Base-by-base conservation (phyloP, 1,284 basidiomycete species). In the Ceratobasidium theobromae region DNA sequence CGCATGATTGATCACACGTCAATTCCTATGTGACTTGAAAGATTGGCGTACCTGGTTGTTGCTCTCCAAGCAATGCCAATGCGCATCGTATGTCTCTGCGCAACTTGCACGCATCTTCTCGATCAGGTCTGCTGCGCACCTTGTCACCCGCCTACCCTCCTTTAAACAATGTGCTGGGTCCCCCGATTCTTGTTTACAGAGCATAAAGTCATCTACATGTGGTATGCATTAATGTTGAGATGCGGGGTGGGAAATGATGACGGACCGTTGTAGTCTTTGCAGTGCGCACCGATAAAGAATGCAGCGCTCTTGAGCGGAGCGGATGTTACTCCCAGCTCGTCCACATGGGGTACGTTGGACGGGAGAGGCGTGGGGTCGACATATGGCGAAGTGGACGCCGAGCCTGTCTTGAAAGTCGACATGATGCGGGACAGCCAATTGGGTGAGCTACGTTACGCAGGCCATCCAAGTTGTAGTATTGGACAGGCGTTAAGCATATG, bases 231-330 rank as follows among this genome's bases (percentile, higher is more conserved):
- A 8, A 38, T 38, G 35, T 8, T 8, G 38, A 9, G 25, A 21
- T 21, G 23, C 8, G 51, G 52, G 25, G 38, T 53, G 33, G 11
- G 32, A 38, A 43, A 38, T 8, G 35, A 8, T 16, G 8, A 60
- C 88, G 70, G 73, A 95, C 95, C 97, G 79, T 98, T 98, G 81
- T 89, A 96, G 68, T 94, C 91, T 79, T 94, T 93, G 85, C 96
- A 99, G 76, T 93, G 86, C 57, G 92, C 88, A 38, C 95, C 97
- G 75, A 99, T 89, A 81, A 98, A 98, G 85, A 98, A 99, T 12
- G 93, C 89, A 3, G 96, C 95, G 71, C 90, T 93, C 82, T 99
- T 98, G 73, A 99, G 81, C 3, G 97, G 97, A 62, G 89, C 97
- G 71, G 93, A 97, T 1, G 94, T 95, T 51, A 82, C 83, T 62